Conservation (phyloP, 768 basidiomycete species). For the Termitomyces sp. region DNA sequence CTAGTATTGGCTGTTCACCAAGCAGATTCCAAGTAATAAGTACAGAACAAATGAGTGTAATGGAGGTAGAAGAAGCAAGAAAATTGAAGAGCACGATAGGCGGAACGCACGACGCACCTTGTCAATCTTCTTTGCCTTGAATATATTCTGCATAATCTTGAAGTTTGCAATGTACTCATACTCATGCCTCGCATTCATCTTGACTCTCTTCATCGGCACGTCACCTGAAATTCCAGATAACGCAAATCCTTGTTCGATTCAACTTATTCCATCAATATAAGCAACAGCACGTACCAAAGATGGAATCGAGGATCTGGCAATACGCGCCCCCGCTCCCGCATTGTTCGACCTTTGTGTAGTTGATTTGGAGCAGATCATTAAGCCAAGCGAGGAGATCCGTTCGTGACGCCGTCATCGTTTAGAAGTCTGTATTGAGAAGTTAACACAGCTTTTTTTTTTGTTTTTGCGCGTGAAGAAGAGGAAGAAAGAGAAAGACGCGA, state of each 20-base stretch:
- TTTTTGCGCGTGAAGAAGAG: not conserved
- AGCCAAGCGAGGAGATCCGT: slow-evolving; percentile 90
- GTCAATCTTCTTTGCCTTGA: slow-evolving; percentile 91
- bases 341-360: slow-evolving; percentile 91
- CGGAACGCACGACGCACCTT: slow-evolving; percentile 50
- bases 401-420: slow-evolving; percentile 62
- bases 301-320: slow-evolving; percentile 92
- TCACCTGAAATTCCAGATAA: slow-evolving; percentile 49
- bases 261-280: not conserved
- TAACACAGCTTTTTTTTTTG: not conserved
- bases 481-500: too few relatives aligned
- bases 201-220: slow-evolving; percentile 86
- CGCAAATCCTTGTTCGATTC: not conserved
- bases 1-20: slow-evolving; percentile 71
- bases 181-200: slow-evolving; percentile 94
- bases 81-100: not conserved
- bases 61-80: not conserved
- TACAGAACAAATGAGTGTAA: not conserved
- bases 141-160: slow-evolving; percentile 90
- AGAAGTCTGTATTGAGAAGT: too few relatives aligned
- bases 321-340: slow-evolving; percentile 90
- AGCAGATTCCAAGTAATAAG: not conserved
- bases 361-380: slow-evolving; percentile 87
- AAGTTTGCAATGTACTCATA: slow-evolving; percentile 95
- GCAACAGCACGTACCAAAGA: slow-evolving; percentile 62